phyloP scores from a whole-genome alignment of 1,139 yeast genomes.

The Candida gigantensis region DNA sequence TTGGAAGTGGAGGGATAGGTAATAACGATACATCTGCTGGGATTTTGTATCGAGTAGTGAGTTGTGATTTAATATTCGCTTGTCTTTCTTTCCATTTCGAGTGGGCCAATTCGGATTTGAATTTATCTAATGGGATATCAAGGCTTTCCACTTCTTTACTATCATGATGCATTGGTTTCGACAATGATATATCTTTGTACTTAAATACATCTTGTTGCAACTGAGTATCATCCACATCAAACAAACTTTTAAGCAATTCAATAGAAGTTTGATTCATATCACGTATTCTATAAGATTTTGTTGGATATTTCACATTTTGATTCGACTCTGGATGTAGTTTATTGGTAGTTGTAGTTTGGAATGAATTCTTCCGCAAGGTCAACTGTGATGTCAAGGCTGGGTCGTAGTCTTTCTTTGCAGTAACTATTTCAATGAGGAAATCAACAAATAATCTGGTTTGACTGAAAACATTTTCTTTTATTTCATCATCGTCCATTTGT shows the following conservation, averaged over 20 bases:
- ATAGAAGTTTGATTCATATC: conserved; percentile 51
- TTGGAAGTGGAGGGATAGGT: conserved; percentile 31
- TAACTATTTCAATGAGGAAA: conserved; percentile 50
- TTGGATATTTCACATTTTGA: conserved; percentile 25
- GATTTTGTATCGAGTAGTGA: conserved; percentile 42
- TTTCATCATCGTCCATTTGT: conserved; percentile 42
- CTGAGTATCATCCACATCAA: conserved; percentile 38
- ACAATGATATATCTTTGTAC: conserved; percentile 44
- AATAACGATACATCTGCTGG: conserved; percentile 34
- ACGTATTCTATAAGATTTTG: conserved; percentile 49
- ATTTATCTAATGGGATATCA: conserved; percentile 18
- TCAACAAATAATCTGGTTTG: conserved; percentile 62
- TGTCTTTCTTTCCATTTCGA: conserved; percentile 57
- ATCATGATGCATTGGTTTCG: conserved; percentile 47
- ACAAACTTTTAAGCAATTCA: conserved; percentile 38
- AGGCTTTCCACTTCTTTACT: conserved; percentile 26
- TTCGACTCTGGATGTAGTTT: conserved; percentile 11
- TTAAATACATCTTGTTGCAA: conserved; percentile 53
- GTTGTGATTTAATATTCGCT: conserved; percentile 32
- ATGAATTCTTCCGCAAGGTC: conserved; percentile 22
- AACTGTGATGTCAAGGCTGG: conserved; percentile 42
- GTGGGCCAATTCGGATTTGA: conserved; percentile 41
- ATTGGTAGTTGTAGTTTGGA: conserved; percentile 27
- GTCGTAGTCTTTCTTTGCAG: conserved; percentile 44
- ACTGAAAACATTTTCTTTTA: conserved; percentile 48